phyloP scores from a whole-genome alignment of 331 rosid species.

The Quercus lobata region DNA sequence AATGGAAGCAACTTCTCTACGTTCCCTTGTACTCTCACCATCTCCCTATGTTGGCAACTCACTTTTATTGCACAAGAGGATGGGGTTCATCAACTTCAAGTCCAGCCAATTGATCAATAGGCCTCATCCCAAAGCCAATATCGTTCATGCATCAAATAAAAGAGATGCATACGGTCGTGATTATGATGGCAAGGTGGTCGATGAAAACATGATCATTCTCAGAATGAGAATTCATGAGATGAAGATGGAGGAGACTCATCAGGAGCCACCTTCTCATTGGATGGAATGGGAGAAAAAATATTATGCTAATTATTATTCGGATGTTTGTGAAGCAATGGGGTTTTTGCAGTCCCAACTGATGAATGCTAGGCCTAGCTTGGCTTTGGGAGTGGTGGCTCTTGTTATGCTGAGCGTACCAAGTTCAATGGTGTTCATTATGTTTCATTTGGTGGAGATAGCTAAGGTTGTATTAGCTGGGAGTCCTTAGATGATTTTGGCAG shows the following conservation, averaged over 20 bases:
- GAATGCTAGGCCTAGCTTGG: conserved; percentile 52
- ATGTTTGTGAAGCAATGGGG: conserved; percentile 51
- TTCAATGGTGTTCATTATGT: conserved; percentile 17
- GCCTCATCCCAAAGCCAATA: background rate
- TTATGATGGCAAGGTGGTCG: conserved; percentile 48
- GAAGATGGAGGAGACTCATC: conserved; percentile 24
- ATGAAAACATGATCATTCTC: conserved; percentile 53
- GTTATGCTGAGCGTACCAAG: conserved; percentile 31
- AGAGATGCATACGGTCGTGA: conserved; percentile 29
- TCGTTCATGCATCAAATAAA: conserved; percentile 25
- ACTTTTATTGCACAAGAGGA: background rate
- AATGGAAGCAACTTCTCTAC: conserved; percentile 24
- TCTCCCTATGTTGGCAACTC: background rate
- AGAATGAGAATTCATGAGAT: conserved; percentile 46
- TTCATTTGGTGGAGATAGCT: conserved; percentile 22
- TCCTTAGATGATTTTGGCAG: background rate
- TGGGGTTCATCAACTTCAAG: background rate
- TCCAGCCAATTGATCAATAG: background rate
- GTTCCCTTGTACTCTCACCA: conserved; percentile 1
- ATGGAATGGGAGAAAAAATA: conserved; percentile 51
- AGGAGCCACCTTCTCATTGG: conserved; percentile 30
- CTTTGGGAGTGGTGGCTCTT: conserved; percentile 30
- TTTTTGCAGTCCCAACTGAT: conserved; percentile 43
- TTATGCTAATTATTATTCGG: conserved; percentile 31
- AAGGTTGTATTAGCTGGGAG: background rate